A percentile compares a stretch with the other conserved stretches of the same genome.
phyloP scores from a whole-genome alignment of 2,329 filamentous ascomycete genomes.

The Cytospora mali region DNA sequence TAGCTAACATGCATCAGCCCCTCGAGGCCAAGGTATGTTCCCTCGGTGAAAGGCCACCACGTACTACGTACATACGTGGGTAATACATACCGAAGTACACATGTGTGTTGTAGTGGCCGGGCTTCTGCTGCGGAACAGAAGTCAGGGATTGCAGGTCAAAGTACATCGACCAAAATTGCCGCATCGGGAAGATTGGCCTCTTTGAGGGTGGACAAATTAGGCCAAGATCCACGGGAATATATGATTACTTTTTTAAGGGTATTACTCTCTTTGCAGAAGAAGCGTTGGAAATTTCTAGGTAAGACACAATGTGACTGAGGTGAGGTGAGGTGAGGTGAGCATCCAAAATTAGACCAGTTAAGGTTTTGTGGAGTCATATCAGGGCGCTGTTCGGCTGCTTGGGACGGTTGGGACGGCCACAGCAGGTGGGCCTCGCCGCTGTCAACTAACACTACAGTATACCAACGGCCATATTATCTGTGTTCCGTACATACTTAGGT shows the following conservation, averaged over 20 bases:
- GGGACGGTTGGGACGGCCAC: not conserved
- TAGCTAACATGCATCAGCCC: not conserved
- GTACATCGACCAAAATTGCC: constrained; percentile 16
- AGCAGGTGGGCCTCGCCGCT: not conserved
- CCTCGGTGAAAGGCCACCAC: too few species aligned
- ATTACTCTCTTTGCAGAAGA: constrained; percentile 3
- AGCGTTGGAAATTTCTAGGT: not conserved
- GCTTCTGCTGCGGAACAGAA: not conserved
- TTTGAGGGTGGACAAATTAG: not conserved
- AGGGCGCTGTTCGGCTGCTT: too few species aligned
- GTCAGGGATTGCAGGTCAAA: too few species aligned
- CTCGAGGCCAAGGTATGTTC: not conserved
- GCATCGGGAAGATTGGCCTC: not conserved
- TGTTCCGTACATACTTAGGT: too few species aligned
- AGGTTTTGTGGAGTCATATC: not conserved
- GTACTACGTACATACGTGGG: too few species aligned
- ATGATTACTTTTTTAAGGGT: constrained; percentile 3
- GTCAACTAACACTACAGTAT: not conserved
- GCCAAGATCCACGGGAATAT: not conserved
- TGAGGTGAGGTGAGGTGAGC: not conserved
- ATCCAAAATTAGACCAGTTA: constrained; percentile 3
- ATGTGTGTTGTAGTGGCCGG: too few species aligned
- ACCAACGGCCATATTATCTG: too few species aligned
- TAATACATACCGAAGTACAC: too few species aligned
- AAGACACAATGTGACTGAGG: too few species aligned